Conservation (phyloP, 2,329 filamentous ascomycete genomes). For the Fusarium buharicum region DNA sequence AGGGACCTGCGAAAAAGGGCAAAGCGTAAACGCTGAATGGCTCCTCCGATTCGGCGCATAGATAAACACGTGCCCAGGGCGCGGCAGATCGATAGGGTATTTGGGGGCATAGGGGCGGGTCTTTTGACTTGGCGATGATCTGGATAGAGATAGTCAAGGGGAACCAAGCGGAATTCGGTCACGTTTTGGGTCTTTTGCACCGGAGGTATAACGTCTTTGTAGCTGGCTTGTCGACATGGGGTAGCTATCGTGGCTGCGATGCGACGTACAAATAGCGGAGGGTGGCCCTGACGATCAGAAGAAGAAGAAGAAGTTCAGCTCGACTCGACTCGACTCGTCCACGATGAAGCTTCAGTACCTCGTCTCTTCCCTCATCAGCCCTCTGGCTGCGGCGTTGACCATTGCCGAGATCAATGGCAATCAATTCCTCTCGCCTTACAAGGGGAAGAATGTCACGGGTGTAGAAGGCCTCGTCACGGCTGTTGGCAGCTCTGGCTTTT, state of each 20-base stretch:
- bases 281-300: conserved; percentile 4
- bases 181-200: conserved; percentile 32
- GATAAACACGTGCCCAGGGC: conserved; percentile 42
- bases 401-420: conserved; percentile 74
- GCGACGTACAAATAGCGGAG: conserved; percentile 35
- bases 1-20: conserved; percentile 45
- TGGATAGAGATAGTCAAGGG: conserved; percentile 18
- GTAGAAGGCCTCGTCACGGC: conserved; percentile 73
- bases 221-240: not conserved
- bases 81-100: conserved; percentile 42
- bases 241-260: not conserved
- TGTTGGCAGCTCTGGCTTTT: conserved; percentile 70
- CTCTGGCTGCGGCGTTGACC: conserved; percentile 54
- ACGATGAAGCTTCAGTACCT: conserved; percentile 49
- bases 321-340: not conserved
- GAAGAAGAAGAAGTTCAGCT: conserved; percentile 3
- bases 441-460: conserved; percentile 64
- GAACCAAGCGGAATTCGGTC: conserved; percentile 24
- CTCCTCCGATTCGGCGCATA: conserved; percentile 35
- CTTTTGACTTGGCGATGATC: conserved; percentile 22
- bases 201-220: conserved; percentile 3
- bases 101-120: conserved; percentile 15
- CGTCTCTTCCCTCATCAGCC: conserved; percentile 42
- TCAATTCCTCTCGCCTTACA: conserved; percentile 70
- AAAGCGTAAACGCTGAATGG: conserved; percentile 37